Conservation (phyloP, 106 monocot species). For the Posidonia australis region DNA sequence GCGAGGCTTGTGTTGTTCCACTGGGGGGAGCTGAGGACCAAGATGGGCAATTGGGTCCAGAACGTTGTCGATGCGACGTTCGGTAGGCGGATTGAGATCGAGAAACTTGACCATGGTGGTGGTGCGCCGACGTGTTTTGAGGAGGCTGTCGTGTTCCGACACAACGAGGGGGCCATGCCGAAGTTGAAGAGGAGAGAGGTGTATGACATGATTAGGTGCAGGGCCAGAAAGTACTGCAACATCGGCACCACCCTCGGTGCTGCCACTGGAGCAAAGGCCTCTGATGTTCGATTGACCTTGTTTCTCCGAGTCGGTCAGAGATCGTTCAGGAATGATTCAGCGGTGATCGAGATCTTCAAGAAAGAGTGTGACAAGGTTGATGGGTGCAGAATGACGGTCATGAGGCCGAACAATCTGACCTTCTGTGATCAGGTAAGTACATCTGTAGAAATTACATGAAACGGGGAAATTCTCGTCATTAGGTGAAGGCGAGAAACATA, state of each 20-base stretch:
- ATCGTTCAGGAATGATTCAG: conserved; percentile 56
- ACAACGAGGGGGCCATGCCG: conserved; percentile 35
- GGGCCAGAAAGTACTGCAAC: conserved; percentile 49
- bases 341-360: conserved; percentile 36
- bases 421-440: conserved; percentile 71
- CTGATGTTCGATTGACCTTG: conserved; percentile 13
- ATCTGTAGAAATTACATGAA: neutral
- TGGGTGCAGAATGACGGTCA: conserved; percentile 34
- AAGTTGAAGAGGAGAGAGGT: conserved; percentile 14
- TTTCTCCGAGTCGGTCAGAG: conserved; percentile 42
- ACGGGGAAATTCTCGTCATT: neutral
- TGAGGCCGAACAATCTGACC: conserved; percentile 34
- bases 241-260: neutral
- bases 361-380: conserved; percentile 39
- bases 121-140: conserved; percentile 42
- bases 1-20: conserved; percentile 68
- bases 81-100: conserved; percentile 13
- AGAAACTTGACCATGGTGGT: conserved; percentile 14
- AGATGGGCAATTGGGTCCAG: conserved; percentile 43
- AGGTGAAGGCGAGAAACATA: no score
- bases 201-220: conserved; percentile 62
- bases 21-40: conserved; percentile 44
- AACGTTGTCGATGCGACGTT: conserved; percentile 20
- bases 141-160: conserved; percentile 67
- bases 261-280: no score